Evolutionary conservation across 306 rosid species (phyloP), one percentile per base, ranked within the genome.

Genomic region (Chamaecrista fasciculata): DNA sequence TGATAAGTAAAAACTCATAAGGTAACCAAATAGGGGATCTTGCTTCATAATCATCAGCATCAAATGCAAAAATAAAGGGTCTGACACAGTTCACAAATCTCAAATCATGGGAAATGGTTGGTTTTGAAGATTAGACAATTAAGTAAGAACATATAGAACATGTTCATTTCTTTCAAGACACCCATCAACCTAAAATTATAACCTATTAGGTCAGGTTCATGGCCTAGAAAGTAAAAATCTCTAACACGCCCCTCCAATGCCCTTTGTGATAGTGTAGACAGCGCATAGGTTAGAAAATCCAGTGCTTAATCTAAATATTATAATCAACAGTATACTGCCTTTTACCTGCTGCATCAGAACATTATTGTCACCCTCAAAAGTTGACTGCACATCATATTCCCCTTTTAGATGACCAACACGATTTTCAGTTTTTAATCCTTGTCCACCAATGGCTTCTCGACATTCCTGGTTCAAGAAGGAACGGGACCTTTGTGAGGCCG

Each of bases 311-410:
- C 24, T 20, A 56, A 62, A 40, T 60, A 63, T 72, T 73, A 51
- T 50, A 46, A 51, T 18, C 8, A 46, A 40, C 39, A 50, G 47
- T 66, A 23, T 39, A 66, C 36, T 57, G n/a, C 57, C 23, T 42
- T 29, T 1, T 85, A 94, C 98, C 97, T 88, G 98, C 79, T 94
- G 98, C 97, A 94, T 90, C 75, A 94, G 76, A 66, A 94, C 96
- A 85, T 94, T 91, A 84, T 94, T 94, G 80, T 94, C 98, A 58
- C 98, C 98, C 88, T 94, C 98, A 81, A 90, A 94, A 66, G 98
- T 94, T n/a, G 87, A 83, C 67, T 94, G 97, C 78, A 90, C 98
- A 62, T 94, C 98, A 75, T 47, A 85, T 77, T 94, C 98, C 77
- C 83, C 76, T 80, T 79, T 90, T 51, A 90, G 65, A 33, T 74